Base-by-base conservation (phyloP, 805 yeast genomes). In the Komagataella pseudopastoris region DNA sequence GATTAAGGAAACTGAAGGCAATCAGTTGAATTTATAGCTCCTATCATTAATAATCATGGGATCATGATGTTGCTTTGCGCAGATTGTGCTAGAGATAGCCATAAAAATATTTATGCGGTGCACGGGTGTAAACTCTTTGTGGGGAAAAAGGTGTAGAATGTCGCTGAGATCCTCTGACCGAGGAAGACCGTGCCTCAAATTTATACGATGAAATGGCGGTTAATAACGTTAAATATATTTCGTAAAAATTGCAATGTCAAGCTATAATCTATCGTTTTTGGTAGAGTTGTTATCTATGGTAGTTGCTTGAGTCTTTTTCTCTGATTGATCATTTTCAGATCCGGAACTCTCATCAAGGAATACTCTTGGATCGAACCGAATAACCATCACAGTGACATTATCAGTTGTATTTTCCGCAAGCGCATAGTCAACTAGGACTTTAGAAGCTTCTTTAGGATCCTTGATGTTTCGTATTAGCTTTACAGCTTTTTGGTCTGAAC, bases 341-440 rank as follows among this genome's bases (percentile, higher is more conserved):
- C 39, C 39, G 10, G 39, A 30, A 30, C 14, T 14, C 4, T 30
- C 39, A 30, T 10, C 45, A 22, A 49, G 52, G 52, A 76, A 75
- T 4, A 77, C 74, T 6, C 65, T 56, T 8, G 66, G 60, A 56
- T 78, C 80, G 51, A 82, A 70, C 52, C 71, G 66, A 4, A 90
- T 83, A 17, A 93, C 90, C 96, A 91, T 88, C 16, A 85, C 95
- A 0, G 99, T 91, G 45, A 91, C 78, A 63, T 91, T 91, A 65
- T 91, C 99, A 2, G 96, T 85, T 20, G 96, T 85, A 46, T 85
- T 79, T 56, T 81, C 76, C 50, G 80, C 79, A 63, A 91, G 71
- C 0, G 99, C 98, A 57, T 76, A 73, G 51, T 78, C 75, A 52
- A 89, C 85, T 53, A 89, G 71, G 30, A 68, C 71, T 53, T 77